Percentiles rank a stretch among this genome's conserved stretches.
phyloP scores from a whole-genome alignment of 768 basidiomycete genomes.

The Leucosporidium scottii region DNA sequence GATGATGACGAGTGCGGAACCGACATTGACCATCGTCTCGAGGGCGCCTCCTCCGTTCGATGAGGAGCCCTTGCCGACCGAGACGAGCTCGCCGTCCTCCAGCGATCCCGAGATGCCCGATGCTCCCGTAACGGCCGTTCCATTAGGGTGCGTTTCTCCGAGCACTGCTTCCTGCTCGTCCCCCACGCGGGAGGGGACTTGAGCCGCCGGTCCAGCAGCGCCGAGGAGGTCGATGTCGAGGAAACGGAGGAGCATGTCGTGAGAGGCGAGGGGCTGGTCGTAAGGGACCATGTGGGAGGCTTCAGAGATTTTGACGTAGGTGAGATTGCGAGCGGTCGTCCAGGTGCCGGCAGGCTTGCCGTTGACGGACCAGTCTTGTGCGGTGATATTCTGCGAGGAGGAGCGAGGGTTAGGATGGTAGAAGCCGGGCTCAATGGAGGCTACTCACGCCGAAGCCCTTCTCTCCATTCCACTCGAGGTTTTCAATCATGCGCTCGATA shows the following conservation, averaged over 20 bases:
- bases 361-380: constrained; percentile 51
- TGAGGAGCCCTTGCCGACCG: neutral
- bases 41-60: constrained; percentile 1
- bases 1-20: constrained; percentile 28
- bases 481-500: constrained; percentile 72
- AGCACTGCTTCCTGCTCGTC: constrained; percentile 50
- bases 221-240: constrained; percentile 82
- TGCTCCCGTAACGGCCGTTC: constrained; percentile 21
- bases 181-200: constrained; percentile 74
- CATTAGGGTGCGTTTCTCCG: constrained; percentile 35
- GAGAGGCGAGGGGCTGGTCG: constrained; percentile 77
- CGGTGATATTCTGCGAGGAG: constrained; percentile 14
- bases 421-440: too few species aligned
- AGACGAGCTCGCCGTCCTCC: too few species aligned
- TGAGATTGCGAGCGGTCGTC: constrained; percentile 80
- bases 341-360: constrained; percentile 77
- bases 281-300: constrained; percentile 79
- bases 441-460: constrained; percentile 70
- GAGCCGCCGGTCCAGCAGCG: constrained; percentile 70
- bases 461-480: constrained; percentile 76
- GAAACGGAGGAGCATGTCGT: constrained; percentile 98
- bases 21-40: constrained; percentile 29
- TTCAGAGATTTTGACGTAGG: constrained; percentile 87
- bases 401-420: neutral
- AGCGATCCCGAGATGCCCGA: neutral